Evolutionary conservation across 192 early-diverging fungal genomes (phyloP), one percentile per base, ranked within the genome.

Genomic region (Rhizophagus sp.): DNA sequence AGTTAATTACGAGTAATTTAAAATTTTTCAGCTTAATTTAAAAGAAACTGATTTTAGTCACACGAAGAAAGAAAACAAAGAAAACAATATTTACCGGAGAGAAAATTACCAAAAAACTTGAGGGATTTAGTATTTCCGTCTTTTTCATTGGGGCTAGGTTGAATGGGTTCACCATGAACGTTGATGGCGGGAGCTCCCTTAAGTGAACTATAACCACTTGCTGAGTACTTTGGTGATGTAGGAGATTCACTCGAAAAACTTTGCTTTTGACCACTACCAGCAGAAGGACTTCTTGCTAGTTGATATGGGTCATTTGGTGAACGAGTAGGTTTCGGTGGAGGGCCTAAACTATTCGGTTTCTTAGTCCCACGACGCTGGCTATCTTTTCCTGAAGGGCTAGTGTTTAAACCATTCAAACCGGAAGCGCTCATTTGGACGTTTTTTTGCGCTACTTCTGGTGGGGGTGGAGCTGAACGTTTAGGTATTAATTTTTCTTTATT

Each of bases 61-160:
- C 5, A 5, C 5, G 36, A 15, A 52, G 50, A 62, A 75, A 64
- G 33, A 36, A 24, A 0, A 30, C 7, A 8, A 73, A 49, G 44
- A 52, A 62, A 79, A 5, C 39, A 49, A 70, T 73, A 30, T 22
- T 78, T 85, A 84, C 84, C 84, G 78, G 85, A 83, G 85, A 85
- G 84, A 77, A 75, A 88, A 79, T 80, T 88, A 64, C 87, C 88
- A 67, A 90, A 81, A 62, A 86, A 88, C 72, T 90, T 90, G 67
- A 90, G 85, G 0, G 89, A 86, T 78, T 76, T 84, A 25, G 65
- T 62, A 66, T 72, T 82, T 36, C 80, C 81, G 39, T 69, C 68
- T 71, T 70, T 71, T 49, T 71, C 68, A 49, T 30, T 68, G 66
- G 44, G 82, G 65, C 13, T 71, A 78, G 10, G 82, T 50, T 81